Percentiles rank a stretch among this genome's conserved stretches.
Evolutionary conservation across 1,139 yeast genomes (phyloP).

Genomic region (Protomyces inouyei): DNA sequence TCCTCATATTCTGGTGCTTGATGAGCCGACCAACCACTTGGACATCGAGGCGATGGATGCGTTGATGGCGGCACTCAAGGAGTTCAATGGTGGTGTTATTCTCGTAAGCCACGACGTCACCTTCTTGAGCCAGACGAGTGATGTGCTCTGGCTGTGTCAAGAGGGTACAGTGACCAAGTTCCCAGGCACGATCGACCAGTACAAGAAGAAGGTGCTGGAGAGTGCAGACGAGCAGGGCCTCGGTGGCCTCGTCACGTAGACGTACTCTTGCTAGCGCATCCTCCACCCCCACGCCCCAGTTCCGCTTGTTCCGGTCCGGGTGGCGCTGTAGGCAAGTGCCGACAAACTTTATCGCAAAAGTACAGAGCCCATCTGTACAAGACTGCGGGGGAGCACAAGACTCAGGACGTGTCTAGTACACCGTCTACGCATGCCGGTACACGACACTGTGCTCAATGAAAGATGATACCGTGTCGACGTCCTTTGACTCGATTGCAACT

Average conservation of each 20-base stretch:
- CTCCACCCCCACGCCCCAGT: background rate
- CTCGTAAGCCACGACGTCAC: slow-evolving; percentile 98
- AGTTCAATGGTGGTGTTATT: slow-evolving; percentile 88
- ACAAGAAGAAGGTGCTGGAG: slow-evolving; percentile 76
- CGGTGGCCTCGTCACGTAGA: slow-evolving; percentile 20
- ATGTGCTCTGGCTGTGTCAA: slow-evolving; percentile 94
- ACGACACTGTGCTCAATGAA: too few relatives aligned
- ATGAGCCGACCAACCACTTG: slow-evolving; percentile 98
- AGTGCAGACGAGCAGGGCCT: slow-evolving; percentile 23
- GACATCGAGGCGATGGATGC: slow-evolving; percentile 99
- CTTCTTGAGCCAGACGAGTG: slow-evolving; percentile 80
- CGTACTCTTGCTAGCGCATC: background rate
- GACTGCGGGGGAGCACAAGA: too few relatives aligned
- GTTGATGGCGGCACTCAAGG: slow-evolving; percentile 75
- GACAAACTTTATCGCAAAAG: background rate
- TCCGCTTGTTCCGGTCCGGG: background rate
- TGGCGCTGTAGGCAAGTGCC: background rate
- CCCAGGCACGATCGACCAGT: slow-evolving; percentile 78
- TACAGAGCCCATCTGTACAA: too few relatives aligned
- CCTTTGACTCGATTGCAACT: too few relatives aligned
- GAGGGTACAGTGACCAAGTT: slow-evolving; percentile 71
- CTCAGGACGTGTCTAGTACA: too few relatives aligned
- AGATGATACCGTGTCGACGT: too few relatives aligned
- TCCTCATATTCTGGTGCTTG: slow-evolving; percentile 93
- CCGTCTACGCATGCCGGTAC: too few relatives aligned